phyloP scores from a whole-genome alignment of 1,139 yeast genomes.

The Blastobotrys ciferrii region DNA sequence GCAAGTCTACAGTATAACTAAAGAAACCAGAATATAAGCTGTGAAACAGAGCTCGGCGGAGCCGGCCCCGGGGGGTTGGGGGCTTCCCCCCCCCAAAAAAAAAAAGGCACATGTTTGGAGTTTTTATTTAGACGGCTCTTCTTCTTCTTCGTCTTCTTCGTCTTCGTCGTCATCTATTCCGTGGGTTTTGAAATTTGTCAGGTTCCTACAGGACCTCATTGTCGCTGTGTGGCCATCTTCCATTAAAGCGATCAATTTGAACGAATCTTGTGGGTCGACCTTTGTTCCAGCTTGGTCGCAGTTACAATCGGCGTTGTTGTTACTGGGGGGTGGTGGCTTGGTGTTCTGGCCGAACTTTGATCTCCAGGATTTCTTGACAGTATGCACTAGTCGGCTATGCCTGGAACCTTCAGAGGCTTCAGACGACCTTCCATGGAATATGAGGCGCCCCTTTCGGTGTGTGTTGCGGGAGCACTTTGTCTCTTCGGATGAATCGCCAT shows the following conservation, averaged over 20 bases:
- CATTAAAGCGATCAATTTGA: constrained; percentile 1
- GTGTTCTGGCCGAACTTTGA: neutral
- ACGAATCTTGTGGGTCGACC: neutral
- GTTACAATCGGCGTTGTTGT: neutral
- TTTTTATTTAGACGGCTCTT: too few species aligned
- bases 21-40: too few species aligned
- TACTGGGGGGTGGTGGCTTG: neutral
- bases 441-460: neutral
- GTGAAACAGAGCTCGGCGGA: too few species aligned
- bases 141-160: too few species aligned
- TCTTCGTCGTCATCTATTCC: constrained; percentile 5
- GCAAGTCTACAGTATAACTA: too few species aligned
- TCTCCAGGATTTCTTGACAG: neutral
- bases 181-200: neutral
- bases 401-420: neutral
- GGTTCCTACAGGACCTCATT: neutral
- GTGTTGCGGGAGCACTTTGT: neutral
- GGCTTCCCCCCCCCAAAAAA: too few species aligned
- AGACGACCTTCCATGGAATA: neutral
- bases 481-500: neutral
- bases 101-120: too few species aligned
- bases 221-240: constrained; percentile 3
- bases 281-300: neutral
- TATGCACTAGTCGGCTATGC: neutral
- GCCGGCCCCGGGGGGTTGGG: too few species aligned